phyloP scores from a whole-genome alignment of 441 rosid species.

The Jatropha podagrica region DNA sequence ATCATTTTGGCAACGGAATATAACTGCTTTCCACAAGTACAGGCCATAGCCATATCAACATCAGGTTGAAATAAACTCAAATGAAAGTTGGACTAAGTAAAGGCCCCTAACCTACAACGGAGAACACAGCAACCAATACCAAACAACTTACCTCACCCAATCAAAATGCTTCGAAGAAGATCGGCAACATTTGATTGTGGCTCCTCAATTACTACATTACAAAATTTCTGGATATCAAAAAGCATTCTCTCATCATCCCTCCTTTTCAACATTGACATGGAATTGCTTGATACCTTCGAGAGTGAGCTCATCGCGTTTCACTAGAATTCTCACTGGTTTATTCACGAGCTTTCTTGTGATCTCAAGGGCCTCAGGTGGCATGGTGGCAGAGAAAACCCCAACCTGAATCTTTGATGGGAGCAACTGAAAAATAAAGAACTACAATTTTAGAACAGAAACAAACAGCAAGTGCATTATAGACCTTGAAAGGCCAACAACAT shows the following conservation, averaged over 20 bases:
- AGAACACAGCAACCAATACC: background rate
- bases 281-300: slow-evolving; percentile 71
- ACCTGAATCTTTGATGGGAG: slow-evolving; percentile 60
- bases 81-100: background rate
- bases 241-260: slow-evolving; percentile 75
- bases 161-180: slow-evolving; percentile 45
- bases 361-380: slow-evolving; percentile 77
- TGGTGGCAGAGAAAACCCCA: slow-evolving; percentile 63
- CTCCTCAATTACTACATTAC: slow-evolving; percentile 46
- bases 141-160: slow-evolving; percentile 20
- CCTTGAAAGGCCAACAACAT: background rate
- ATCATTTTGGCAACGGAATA: background rate
- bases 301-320: slow-evolving; percentile 66
- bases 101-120: slow-evolving; percentile 9
- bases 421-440: slow-evolving; percentile 29
- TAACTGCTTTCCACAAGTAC: background rate
- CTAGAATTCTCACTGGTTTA: slow-evolving; percentile 59
- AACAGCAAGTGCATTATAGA: background rate
- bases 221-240: slow-evolving; percentile 29
- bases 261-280: slow-evolving; percentile 60
- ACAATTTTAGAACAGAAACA: background rate
- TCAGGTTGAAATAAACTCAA: background rate
- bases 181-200: slow-evolving; percentile 65
- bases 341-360: slow-evolving; percentile 75
- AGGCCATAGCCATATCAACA: background rate